Evolutionary conservation across 192 early-diverging fungal genomes (phyloP), one percentile per base, ranked within the genome.

Genomic region (Entrophospora sp.): DNA sequence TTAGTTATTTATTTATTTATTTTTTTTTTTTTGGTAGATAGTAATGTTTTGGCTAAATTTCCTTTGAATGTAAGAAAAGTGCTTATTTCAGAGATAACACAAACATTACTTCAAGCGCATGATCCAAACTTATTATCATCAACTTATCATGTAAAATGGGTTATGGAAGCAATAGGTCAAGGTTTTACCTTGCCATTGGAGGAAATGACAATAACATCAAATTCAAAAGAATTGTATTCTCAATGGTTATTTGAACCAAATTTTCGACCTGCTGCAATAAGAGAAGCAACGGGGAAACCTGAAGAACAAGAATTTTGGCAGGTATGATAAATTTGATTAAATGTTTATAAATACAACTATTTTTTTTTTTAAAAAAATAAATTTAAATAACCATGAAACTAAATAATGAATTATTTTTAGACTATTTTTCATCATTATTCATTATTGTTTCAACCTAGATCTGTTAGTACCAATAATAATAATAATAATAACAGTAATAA

Each of bases 111-210:
- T 28, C 61, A 74, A 58, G 63, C 76, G 37, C 74, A 78, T 56
- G 81, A 88, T 66, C 77, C 87, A 10, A 63, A 78, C 20, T 68
- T 87, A 13, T 80, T 92, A 38, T 81, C 82, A 4, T 90, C 89
- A 0, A 81, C 83, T 12, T 77, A 86, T 3, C 91, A 93, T 70
- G 90, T 93, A 18, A 73, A 77, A 36, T 93, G 89, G 89, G 80
- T 82, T 35, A 91, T 93, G 89, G 90, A 90, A 65, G 81, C 91
- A 10, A 69, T 93, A n/a, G 91, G 89, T 0, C 88, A 89, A 70
- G 91, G 90, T 9, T 89, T 93, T 52, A 70, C 76, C 28, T 73
- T 93, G 35, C 90, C 91, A 2, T 73, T 91, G 31, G 88, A 93
- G 40, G 87, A 93, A 48, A 71, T 87, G 49, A 62, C 67, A 5